Conservation (phyloP, 2,329 filamentous ascomycete species). For the Neopestalotiopsis clavispora region DNA sequence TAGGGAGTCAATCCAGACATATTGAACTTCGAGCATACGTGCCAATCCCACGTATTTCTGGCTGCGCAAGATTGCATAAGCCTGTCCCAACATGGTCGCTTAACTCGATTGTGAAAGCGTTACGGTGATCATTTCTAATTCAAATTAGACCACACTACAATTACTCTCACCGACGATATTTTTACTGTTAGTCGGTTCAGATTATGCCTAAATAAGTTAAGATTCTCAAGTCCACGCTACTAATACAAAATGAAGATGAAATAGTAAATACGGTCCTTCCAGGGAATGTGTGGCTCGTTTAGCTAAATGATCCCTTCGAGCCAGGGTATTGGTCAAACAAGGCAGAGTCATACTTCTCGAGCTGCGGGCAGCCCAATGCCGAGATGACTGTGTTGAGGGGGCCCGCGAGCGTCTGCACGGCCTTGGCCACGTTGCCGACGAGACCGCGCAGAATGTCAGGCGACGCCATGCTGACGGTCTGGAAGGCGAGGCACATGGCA, state of each 20-base stretch:
- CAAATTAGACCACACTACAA: background rate
- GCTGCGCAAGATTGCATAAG: background rate
- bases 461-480: background rate
- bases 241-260: background rate
- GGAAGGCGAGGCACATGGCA: conserved; percentile 34
- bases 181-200: background rate
- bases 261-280: background rate
- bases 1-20: background rate
- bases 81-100: background rate
- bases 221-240: background rate
- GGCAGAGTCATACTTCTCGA: background rate
- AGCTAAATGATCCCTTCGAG: background rate
- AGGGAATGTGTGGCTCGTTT: background rate
- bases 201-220: background rate
- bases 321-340: conserved; percentile 4
- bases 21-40: background rate
- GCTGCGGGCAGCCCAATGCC: background rate
- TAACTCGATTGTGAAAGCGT: no score
- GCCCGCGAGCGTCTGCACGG: background rate
- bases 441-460: background rate
- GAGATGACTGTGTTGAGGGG: background rate
- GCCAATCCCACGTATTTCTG: background rate
- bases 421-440: background rate
- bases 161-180: background rate
- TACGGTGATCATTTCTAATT: background rate